These are phyloP conservation scores for Hyphopichia khmerensis DNA, from an alignment of 1,139 yeast species.

Conservation along the genomic window DNA sequence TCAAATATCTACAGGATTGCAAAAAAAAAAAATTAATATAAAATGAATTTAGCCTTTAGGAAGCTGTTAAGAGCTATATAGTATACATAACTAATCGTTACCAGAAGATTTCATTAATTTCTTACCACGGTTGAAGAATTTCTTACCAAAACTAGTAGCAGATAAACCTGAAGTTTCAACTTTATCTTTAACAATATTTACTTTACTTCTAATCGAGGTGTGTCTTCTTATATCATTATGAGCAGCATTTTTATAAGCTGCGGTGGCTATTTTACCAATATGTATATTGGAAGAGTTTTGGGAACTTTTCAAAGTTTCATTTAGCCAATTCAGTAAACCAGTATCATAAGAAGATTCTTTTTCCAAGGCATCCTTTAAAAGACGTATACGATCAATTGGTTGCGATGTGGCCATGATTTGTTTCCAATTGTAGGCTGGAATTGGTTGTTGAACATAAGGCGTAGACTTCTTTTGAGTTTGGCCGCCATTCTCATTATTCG, in stretches of 20 bases:
- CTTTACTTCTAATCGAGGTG: conserved; percentile 41
- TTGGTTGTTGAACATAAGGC: conserved; percentile 1
- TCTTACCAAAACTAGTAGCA: conserved; percentile 44
- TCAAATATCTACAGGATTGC: background rate
- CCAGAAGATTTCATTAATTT: conserved; percentile 30
- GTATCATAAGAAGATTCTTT: conserved; percentile 43
- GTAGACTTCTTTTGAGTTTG: conserved; percentile 9
- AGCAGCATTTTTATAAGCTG: conserved; percentile 48
- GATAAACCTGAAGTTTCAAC: conserved; percentile 43
- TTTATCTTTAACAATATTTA: conserved; percentile 43
- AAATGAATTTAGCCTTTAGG: no score
- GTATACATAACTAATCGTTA: conserved; percentile 1
- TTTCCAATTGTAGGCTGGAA: conserved; percentile 41
- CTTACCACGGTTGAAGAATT: conserved; percentile 41
- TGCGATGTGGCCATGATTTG: conserved; percentile 43
- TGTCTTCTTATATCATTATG: conserved; percentile 46
- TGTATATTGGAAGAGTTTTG: conserved; percentile 37
- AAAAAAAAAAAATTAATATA: background rate
- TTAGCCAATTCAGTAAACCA: conserved; percentile 50
- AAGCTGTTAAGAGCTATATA: background rate
- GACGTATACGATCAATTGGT: conserved; percentile 39
- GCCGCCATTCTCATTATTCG: conserved; percentile 4
- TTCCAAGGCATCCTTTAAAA: conserved; percentile 40
- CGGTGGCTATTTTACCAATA: conserved; percentile 45
- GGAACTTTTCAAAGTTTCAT: conserved; percentile 36